Evolutionary conservation across 208 protist genomes (phyloP), one percentile per base, ranked within the genome.

Genomic region (Leptomonas seymouri): DNA sequence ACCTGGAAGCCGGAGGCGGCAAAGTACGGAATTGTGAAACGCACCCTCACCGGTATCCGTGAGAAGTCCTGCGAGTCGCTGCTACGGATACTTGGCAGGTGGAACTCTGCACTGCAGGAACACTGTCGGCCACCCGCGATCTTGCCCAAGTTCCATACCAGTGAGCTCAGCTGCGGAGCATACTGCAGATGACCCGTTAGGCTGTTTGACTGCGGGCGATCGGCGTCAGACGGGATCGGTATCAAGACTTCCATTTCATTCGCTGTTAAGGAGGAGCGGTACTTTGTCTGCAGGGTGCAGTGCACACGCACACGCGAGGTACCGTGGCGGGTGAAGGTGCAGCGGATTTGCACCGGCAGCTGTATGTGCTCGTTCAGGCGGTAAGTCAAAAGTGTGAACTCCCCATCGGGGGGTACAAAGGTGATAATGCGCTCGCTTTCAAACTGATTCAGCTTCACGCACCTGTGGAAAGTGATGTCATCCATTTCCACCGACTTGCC

Each of bases 1-100:
- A 99, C 98, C 81, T 99, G 98, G 36, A 99, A 95, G 46, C 98
- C 98, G 0, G 98, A 99, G 12, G 98, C 95, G 1, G 98, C 98
- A 67, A 99, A 99, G 81, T 98, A 99, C 15, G 99, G 99, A 63
- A 99, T 99, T 70, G 99, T 95, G 80, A 99, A 99, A 60, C 98
- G 90, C 58, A 99, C 97, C 54, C 87, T 84, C 48, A 99, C 98
- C 15, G 99, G 99, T 44, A 88, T 89, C 63, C 85, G 91, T 3
- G 93, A 87, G 15, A 82, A 27, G n/a, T 80, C 86, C 16, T 70
- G 62, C 9, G 84, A 71, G 56, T 98, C 93, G 64, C 78, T 87
- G 74, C 78, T 91, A 20, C 86, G 82, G 18, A 99, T 90, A 9
- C 89, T 97, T 18, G 98, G 98, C 11, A 99, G 85, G 60, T 97